Base-by-base conservation (phyloP, 495 filamentous ascomycete species). In the Lophiostoma macrostomum region DNA sequence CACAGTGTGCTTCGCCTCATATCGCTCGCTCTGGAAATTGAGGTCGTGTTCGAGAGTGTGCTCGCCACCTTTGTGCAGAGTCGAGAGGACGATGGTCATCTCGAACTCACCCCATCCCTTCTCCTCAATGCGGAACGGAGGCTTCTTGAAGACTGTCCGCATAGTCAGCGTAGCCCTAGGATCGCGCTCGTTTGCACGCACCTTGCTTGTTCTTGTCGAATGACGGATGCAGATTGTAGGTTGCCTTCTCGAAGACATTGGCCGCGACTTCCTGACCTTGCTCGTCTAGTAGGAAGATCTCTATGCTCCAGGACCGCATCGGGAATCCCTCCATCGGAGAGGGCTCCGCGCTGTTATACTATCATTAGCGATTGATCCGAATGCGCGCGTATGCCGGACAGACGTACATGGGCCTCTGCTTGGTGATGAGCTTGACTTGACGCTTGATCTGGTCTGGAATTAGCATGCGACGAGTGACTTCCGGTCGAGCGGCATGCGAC, bases 31-130 rank as follows among this genome's bases (percentile, higher is more conserved):
- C 39, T 80, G 76, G 62, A 99, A 99, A 74, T 99, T 95, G 45
- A 99, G 75, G 67, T 99, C 94, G 69, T 99, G 94, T 24, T 71
- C 67, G 50, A 99, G 73, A 18, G 77, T 74, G 62, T 87, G 83
- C 41, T 96, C 90, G 53, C 90, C 91, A 16, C 82, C 82, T 71
- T 90, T 90, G 71, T 95, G 88, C 20, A 85, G 81, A n/a, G 81
- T 82, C 59, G 79, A 83, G 24, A 95, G 75, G 43, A 85, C 77
- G 56, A 97, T 91, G 22, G 77, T 74, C 88, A 97, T 91, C 64
- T 97, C 94, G 65, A 99, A 99, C 72, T 99, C 94, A 64, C 94
- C 94, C 94, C 94, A 99, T 61, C 94, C 94, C 69, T 94, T 85
- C 70, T 99, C 94, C 45, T 80, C 73, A 67, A 95, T 93, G 20